A percentile compares a stretch with the other conserved stretches of the same genome.
Evolutionary conservation across 1,284 basidiomycete species (phyloP).

Genomic region (Trichosporon sp.): DNA sequence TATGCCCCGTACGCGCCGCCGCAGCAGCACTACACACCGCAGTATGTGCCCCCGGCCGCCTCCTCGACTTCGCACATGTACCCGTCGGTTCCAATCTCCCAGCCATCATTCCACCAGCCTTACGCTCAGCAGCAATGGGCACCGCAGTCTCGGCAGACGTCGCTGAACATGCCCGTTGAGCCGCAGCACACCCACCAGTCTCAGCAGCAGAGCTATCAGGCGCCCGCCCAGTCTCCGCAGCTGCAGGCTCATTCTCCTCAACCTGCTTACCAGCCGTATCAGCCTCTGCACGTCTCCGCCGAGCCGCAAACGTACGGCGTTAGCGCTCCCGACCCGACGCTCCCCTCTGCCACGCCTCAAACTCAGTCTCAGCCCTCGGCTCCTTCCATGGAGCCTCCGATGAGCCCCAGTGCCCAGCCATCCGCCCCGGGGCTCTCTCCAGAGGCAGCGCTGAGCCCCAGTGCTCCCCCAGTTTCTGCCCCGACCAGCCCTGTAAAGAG

Average conservation of each 20-base stretch:
- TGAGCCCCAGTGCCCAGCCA: background rate
- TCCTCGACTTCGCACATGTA: slow-evolving; percentile 22
- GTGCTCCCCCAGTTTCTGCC: background rate
- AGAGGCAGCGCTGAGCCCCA: background rate
- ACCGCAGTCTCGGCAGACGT: slow-evolving; percentile 20
- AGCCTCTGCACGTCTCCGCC: slow-evolving; percentile 1
- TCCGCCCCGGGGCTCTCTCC: background rate
- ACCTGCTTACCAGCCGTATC: background rate
- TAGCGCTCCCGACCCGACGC: slow-evolving; percentile 2
- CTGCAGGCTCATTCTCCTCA: slow-evolving; percentile 51
- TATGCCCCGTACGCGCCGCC: slow-evolving; percentile 7
- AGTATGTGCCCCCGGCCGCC: slow-evolving; percentile 2
- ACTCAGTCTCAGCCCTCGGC: background rate
- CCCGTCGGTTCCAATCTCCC: slow-evolving; percentile 23
- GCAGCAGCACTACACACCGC: slow-evolving; percentile 11
- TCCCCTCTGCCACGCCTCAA: background rate
- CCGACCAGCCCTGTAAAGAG: background rate
- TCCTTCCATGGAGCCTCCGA: background rate
- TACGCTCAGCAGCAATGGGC: slow-evolving; percentile 29
- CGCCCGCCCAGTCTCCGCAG: slow-evolving; percentile 58
- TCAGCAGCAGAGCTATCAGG: slow-evolving; percentile 57
- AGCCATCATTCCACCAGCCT: slow-evolving; percentile 22
- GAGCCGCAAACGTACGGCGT: slow-evolving; percentile 14
- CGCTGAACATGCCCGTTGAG: slow-evolving; percentile 13
- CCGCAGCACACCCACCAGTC: slow-evolving; percentile 14